Evolutionary conservation across 148 eudicot genomes (phyloP), one percentile per base, ranked within the genome.

Genomic region (Rhododendron kiyosumense): DNA sequence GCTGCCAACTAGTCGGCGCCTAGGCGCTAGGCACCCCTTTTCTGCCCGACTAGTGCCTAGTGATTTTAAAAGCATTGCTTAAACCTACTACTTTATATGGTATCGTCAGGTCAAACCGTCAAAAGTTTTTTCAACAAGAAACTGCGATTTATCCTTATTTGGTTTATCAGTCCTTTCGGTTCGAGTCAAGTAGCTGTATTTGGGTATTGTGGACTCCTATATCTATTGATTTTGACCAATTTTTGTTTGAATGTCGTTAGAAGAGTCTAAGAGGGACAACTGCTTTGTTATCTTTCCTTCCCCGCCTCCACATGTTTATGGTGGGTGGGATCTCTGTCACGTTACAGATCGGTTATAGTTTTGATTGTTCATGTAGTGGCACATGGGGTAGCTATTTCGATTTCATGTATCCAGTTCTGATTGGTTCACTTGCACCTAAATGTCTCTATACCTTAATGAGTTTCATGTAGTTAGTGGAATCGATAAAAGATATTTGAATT

Each of bases 331-430:
- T 61, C 84, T 46, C 65, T 89, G 61, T 51, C 83, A 26, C 81
- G 83, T 14, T 14, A 84, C n/a, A 73, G 88, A 85, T 87, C 88
- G 22, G 48, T 79, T 81, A 41, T 85, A 7, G 86, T 83, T 82
- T 87, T 87, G 88, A 82, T 89, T 54, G 59, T 86, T 87, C 87
- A 85, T 59, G 54, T 83, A 81, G 49, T 87, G 67, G 88, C 86
- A 59, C 79, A 91, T 91, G 92, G 92, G 92, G 92, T 89, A 91
- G 83, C 82, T 82, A 18, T 38, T 46, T 90, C 51, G 76, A 36
- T 84, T 79, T 59, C 34, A 11, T 59, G 4, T 24, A 26, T 26
- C 15, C 74, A 67, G 0, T 28, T 28, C 74, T 52, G 57, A 52
- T 52, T 12, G 32, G 2, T 14, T 45, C 38, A 36, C n/a, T 36